Conservation (phyloP, 371 early-diverging fungal genomes). For the Capillidium heterosporum region DNA sequence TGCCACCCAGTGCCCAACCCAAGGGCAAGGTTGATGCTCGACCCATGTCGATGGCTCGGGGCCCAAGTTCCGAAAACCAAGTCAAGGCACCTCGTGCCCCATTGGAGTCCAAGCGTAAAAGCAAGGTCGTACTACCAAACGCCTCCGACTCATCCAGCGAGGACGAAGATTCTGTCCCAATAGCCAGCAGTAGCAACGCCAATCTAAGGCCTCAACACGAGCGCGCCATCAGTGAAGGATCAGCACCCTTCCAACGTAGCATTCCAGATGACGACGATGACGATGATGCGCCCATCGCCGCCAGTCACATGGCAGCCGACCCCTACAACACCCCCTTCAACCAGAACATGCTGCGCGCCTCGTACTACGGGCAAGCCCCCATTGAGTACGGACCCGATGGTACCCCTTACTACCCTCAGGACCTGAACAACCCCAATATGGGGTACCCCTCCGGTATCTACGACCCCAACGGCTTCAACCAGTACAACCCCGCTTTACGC, state of each 20-base stretch:
- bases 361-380: not conserved
- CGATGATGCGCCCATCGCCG: conserved; percentile 4
- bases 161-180: not conserved
- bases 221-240: no score
- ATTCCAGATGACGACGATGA: not conserved
- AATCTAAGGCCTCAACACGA: not conserved
- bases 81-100: no score
- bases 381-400: conserved; percentile 4
- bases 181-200: not conserved
- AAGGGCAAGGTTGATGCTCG: no score
- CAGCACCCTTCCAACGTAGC: not conserved
- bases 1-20: no score
- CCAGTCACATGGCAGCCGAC: not conserved
- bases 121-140: not conserved
- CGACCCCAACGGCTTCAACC: not conserved
- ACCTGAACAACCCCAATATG: not conserved
- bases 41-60: no score
- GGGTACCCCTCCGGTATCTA: not conserved
- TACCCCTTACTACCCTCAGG: conserved; percentile 4
- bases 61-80: no score
- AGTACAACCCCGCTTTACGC: conserved; percentile 1
- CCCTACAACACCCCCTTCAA: not conserved
- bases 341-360: not conserved
- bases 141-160: conserved; percentile 3
- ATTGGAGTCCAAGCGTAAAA: not conserved